These are phyloP conservation scores for Pyrenula aspistea DNA, from an alignment of 495 filamentous ascomycete species.

Conservation along the genomic window DNA sequence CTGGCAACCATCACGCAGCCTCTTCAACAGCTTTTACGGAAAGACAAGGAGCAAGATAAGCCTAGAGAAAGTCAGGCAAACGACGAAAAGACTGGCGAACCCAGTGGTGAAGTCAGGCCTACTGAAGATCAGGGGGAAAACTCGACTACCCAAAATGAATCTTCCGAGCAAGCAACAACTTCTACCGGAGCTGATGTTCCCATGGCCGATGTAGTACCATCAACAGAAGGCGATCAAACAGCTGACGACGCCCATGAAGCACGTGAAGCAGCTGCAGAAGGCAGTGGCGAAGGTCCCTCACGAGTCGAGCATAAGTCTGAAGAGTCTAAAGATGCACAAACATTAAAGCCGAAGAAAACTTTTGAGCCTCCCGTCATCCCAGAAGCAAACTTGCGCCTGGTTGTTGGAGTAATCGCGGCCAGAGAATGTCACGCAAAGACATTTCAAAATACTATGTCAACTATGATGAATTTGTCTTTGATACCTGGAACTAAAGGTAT, in stretches of 20 bases:
- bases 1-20: conserved; percentile 83
- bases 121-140: neutral
- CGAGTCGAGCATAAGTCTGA: conserved; percentile 1
- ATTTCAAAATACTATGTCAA: conserved; percentile 90
- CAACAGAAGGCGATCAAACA: conserved; percentile 13
- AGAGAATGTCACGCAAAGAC: conserved; percentile 94
- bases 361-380: conserved; percentile 80
- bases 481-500: conserved; percentile 82
- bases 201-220: conserved; percentile 27
- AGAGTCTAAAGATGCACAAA: conserved; percentile 19
- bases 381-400: conserved; percentile 76
- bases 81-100: conserved; percentile 45
- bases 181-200: conserved; percentile 22
- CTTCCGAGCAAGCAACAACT: conserved; percentile 7
- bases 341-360: conserved; percentile 53
- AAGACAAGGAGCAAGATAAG: conserved; percentile 53
- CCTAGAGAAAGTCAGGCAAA: conserved; percentile 23
- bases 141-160: conserved; percentile 3
- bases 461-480: conserved; percentile 92
- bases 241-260: conserved; percentile 8
- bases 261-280: neutral
- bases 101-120: conserved; percentile 1
- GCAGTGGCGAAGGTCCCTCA: neutral
- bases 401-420: conserved; percentile 90
- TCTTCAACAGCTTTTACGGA: conserved; percentile 67